phyloP scores from a whole-genome alignment of 2,329 filamentous ascomycete species.

The Diaporthe vaccinii region DNA sequence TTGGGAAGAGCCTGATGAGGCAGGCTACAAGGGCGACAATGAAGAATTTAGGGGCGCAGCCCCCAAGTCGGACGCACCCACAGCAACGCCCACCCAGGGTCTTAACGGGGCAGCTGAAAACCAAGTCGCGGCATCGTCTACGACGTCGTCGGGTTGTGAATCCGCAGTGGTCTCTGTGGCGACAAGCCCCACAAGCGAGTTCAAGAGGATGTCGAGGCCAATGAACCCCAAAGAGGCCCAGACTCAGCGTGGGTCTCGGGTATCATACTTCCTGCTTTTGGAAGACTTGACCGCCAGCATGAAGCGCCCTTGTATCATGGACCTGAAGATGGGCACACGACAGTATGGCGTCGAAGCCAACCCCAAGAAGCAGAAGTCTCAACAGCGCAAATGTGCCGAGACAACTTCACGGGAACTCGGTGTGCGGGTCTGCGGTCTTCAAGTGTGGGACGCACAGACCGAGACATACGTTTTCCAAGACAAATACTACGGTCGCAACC shows the following conservation, averaged over 20 bases:
- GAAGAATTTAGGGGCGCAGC: constrained; percentile 53
- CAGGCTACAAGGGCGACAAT: constrained; percentile 80
- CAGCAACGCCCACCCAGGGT: constrained; percentile 31
- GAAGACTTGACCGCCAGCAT: constrained; percentile 97
- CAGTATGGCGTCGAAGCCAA: constrained; percentile 95
- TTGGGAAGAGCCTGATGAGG: constrained; percentile 89
- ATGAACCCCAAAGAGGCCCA: constrained; percentile 84
- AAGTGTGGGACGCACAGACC: constrained; percentile 91
- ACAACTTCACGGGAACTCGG: constrained; percentile 94
- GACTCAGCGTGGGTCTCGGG: constrained; percentile 72
- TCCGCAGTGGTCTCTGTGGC: constrained; percentile 52
- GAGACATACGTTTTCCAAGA: constrained; percentile 95
- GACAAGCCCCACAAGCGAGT: constrained; percentile 54
- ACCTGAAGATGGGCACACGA: constrained; percentile 98
- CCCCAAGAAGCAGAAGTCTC: constrained; percentile 92
- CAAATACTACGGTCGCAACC: constrained; percentile 93
- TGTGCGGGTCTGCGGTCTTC: constrained; percentile 93
- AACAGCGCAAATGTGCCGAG: constrained; percentile 90
- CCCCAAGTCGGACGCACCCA: constrained; percentile 31
- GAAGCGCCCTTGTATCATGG: constrained; percentile 96
- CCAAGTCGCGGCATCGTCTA: constrained; percentile 36
- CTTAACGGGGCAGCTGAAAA: constrained; percentile 37
- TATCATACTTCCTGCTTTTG: constrained; percentile 92
- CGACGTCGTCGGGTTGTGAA: constrained; percentile 51
- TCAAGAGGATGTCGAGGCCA: constrained; percentile 68